Conservation (phyloP, 2,329 filamentous ascomycete species). For the Trichoderma sp. region DNA sequence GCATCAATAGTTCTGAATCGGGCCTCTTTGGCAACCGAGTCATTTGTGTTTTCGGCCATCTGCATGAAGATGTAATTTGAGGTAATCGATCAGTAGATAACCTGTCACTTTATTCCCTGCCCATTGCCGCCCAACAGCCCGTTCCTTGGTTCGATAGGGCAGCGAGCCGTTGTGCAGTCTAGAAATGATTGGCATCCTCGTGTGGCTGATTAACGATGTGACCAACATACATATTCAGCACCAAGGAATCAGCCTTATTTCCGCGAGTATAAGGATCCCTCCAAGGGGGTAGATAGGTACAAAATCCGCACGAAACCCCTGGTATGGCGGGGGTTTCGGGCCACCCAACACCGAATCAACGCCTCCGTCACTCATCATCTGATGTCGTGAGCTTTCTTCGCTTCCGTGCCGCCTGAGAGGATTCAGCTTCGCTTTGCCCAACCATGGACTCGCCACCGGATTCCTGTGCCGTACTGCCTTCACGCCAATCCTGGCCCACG, state of each 20-base stretch:
- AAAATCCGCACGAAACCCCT: background rate
- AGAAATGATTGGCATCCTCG: background rate
- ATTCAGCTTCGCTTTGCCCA: constrained; percentile 34
- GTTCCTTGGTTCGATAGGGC: background rate
- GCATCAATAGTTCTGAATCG: background rate
- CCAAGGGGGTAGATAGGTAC: background rate
- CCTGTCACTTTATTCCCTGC: background rate
- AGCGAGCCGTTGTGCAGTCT: constrained; percentile 2
- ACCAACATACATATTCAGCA: background rate
- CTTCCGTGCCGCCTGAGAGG: constrained; percentile 37
- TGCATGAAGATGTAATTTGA: background rate
- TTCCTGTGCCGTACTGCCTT: constrained; percentile 4
- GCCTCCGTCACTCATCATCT: constrained; percentile 16
- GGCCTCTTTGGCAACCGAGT: background rate
- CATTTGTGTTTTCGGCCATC: background rate
- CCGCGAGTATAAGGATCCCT: background rate
- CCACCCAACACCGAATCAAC: background rate
- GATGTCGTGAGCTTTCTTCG: constrained; percentile 39
- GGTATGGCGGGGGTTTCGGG: background rate
- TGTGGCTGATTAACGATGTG: background rate
- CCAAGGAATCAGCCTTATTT: constrained; percentile 5
- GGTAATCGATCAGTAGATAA: background rate
- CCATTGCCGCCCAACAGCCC: background rate
- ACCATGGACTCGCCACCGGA: constrained; percentile 29
- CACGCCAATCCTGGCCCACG: constrained; percentile 4